These are phyloP conservation scores for Penicillium taxi DNA, from an alignment of 495 filamentous ascomycete genomes.

Conservation along the genomic window DNA sequence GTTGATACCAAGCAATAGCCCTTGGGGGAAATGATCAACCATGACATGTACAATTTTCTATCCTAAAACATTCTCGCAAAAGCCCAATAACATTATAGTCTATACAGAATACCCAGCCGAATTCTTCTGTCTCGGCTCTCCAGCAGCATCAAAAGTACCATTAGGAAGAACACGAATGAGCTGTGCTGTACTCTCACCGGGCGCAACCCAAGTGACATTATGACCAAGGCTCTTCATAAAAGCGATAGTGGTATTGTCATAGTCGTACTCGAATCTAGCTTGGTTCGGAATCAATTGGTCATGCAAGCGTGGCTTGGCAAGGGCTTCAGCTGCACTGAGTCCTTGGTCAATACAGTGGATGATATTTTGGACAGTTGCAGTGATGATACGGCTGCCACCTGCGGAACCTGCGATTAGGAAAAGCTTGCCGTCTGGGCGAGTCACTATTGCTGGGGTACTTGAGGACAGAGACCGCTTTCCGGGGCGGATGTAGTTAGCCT, in stretches of 20 bases:
- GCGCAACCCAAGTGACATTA: slow-evolving; percentile 64
- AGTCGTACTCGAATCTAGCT: slow-evolving; percentile 62
- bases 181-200: slow-evolving; percentile 62
- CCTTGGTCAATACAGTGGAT: slow-evolving; percentile 63
- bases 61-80: no score
- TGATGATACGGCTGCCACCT: slow-evolving; percentile 85
- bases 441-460: slow-evolving; percentile 70
- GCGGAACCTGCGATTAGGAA: slow-evolving; percentile 69
- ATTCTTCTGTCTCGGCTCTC: slow-evolving; percentile 68
- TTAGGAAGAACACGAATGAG: slow-evolving; percentile 56
- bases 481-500: slow-evolving; percentile 72
- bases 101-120: slow-evolving; percentile 65
- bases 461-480: slow-evolving; percentile 76
- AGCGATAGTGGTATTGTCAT: slow-evolving; percentile 56
- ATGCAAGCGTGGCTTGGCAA: slow-evolving; percentile 64
- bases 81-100: no score
- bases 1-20: no score
- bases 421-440: slow-evolving; percentile 54
- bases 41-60: no score
- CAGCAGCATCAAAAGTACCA: slow-evolving; percentile 69
- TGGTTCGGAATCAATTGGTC: slow-evolving; percentile 73
- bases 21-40: no score
- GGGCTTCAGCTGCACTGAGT: slow-evolving; percentile 48
- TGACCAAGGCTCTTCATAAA: slow-evolving; percentile 58
- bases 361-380: slow-evolving; percentile 67